These are phyloP conservation scores for Hanseniaspora uvarum DNA, from an alignment of 1,139 yeast genomes.

Conservation along the genomic window DNA sequence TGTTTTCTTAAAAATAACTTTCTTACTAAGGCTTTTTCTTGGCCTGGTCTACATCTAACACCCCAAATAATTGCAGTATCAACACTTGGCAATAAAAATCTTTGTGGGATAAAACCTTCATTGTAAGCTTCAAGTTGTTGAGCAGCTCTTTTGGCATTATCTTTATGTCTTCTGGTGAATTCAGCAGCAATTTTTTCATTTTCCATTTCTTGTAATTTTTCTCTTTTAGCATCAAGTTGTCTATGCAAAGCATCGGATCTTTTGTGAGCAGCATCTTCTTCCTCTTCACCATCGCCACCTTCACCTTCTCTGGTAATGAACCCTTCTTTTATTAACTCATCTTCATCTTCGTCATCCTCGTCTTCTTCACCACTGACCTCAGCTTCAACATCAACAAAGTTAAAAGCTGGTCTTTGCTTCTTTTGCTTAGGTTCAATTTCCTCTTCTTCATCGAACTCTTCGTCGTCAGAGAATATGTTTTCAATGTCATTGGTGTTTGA, in stretches of 20 bases:
- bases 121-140: conserved; percentile 76
- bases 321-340: conserved; percentile 75
- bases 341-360: conserved; percentile 90
- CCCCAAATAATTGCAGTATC: conserved; percentile 97
- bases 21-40: conserved; percentile 83
- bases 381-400: conserved; percentile 96
- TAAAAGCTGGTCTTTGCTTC: conserved; percentile 61
- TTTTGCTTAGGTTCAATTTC: conserved; percentile 60
- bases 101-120: conserved; percentile 80
- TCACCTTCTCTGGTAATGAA: conserved; percentile 42
- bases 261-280: conserved; percentile 42
- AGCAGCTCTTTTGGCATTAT: conserved; percentile 58
- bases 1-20: conserved; percentile 68
- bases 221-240: conserved; percentile 82
- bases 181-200: conserved; percentile 91
- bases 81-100: conserved; percentile 85
- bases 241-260: conserved; percentile 64
- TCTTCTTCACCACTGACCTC: conserved; percentile 98
- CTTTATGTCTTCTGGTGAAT: conserved; percentile 67
- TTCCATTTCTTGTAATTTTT: conserved; percentile 84
- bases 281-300: conserved; percentile 43
- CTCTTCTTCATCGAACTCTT: conserved; percentile 42
- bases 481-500: conserved; percentile 26
- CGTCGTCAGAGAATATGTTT: conserved; percentile 29
- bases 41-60: conserved; percentile 83